These are phyloP conservation scores for Cornus florida DNA, from an alignment of 148 eudicot species.

Conservation along the genomic window DNA sequence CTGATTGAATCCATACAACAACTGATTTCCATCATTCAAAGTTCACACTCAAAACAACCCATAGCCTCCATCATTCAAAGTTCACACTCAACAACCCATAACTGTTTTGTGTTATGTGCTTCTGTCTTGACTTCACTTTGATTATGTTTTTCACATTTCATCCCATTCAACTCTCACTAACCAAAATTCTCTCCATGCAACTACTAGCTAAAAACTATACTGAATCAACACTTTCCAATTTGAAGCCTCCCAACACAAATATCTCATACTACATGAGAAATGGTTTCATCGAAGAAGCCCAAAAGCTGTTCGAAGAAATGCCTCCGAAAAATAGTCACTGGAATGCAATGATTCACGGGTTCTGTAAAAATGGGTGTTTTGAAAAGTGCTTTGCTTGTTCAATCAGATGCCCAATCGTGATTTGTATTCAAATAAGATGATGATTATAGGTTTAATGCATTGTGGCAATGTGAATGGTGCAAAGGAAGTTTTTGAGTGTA, in stretches of 20 bases:
- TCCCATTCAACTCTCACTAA: constrained; percentile 18
- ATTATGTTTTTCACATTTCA: constrained; percentile 18
- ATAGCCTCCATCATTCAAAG: too few relatives aligned
- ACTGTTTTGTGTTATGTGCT: too few relatives aligned
- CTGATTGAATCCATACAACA: too few relatives aligned
- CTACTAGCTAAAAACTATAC: constrained; percentile 7
- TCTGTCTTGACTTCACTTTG: too few relatives aligned
- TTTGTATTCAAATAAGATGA: constrained; percentile 34
- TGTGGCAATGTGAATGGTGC: constrained; percentile 33
- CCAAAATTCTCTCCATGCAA: constrained; percentile 5
- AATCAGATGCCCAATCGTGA: constrained; percentile 35
- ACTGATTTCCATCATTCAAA: too few relatives aligned
- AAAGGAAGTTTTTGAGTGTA: constrained; percentile 26
- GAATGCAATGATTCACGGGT: constrained; percentile 48
- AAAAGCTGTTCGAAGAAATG: constrained; percentile 45
- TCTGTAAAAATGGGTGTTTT: constrained; percentile 32
- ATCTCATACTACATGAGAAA: constrained; percentile 35
- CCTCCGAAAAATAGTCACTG: constrained; percentile 40
- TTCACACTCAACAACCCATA: too few relatives aligned
- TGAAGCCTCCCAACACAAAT: constrained; percentile 41
- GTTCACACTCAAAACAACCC: too few relatives aligned
- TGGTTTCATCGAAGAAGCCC: constrained; percentile 38
- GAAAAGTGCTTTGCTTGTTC: constrained; percentile 23
- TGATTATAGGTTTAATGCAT: constrained; percentile 33
- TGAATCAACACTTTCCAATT: constrained; percentile 4